Evolutionary conservation across 2,329 filamentous ascomycete genomes (phyloP).

Genomic region (Nannizziopsis arthrosporioides): DNA sequence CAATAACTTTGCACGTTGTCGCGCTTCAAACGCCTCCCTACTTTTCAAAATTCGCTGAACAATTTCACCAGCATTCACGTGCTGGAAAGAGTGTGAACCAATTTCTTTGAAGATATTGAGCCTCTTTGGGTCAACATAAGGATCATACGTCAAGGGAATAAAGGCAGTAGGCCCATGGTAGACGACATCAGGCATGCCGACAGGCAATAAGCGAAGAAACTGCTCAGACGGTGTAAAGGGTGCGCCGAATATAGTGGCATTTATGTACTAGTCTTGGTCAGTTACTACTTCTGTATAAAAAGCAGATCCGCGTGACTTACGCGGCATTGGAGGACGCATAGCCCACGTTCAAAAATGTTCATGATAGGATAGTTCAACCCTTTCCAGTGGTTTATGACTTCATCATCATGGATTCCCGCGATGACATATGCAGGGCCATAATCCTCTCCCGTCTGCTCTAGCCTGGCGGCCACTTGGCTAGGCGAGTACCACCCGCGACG

Average conservation of each 20-base stretch:
- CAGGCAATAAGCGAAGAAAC: slow-evolving; percentile 65
- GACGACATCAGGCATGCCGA: slow-evolving; percentile 62
- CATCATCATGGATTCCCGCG: slow-evolving; percentile 86
- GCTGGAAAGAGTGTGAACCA: slow-evolving; percentile 61
- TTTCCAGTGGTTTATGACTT: slow-evolving; percentile 92
- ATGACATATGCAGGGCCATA: slow-evolving; percentile 80
- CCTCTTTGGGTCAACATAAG: slow-evolving; percentile 66
- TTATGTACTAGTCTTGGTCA: slow-evolving; percentile 54
- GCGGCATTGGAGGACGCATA: slow-evolving; percentile 90
- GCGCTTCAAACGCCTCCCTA: slow-evolving; percentile 75
- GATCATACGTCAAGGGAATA: slow-evolving; percentile 65
- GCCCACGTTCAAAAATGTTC: slow-evolving; percentile 93
- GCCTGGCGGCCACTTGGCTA: slow-evolving; percentile 50
- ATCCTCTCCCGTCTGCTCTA: slow-evolving; percentile 53
- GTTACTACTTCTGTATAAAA: slow-evolving; percentile 5
- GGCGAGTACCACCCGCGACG: slow-evolving; percentile 63
- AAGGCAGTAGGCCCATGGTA: slow-evolving; percentile 96
- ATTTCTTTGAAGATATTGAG: slow-evolving; percentile 79
- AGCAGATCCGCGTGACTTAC: slow-evolving; percentile 40
- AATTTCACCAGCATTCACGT: slow-evolving; percentile 87
- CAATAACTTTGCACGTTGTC: slow-evolving; percentile 78
- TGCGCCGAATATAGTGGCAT: slow-evolving; percentile 78
- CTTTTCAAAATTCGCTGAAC: slow-evolving; percentile 82
- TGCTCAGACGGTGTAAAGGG: slow-evolving; percentile 72
- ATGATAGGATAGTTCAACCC: slow-evolving; percentile 98